These are phyloP conservation scores for Dactylellina cionopaga DNA, from an alignment of 2,329 filamentous ascomycete species.

Conservation along the genomic window DNA sequence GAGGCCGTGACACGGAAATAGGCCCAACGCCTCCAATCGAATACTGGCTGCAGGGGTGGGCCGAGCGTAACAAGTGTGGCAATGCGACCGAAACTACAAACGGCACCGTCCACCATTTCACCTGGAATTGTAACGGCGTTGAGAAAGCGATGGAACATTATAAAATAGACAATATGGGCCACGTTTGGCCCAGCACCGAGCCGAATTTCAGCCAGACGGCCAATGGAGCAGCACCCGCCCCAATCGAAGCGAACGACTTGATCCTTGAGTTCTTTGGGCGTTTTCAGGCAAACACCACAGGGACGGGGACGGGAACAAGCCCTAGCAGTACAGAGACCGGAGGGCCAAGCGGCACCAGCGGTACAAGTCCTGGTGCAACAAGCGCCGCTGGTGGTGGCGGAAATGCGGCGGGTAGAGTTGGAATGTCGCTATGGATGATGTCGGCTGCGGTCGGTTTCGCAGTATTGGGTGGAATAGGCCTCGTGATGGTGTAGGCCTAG, in stretches of 20 bases:
- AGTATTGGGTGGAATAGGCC: neutral
- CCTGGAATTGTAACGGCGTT: conserved; percentile 62
- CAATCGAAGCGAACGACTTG: conserved; percentile 63
- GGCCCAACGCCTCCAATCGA: conserved; percentile 19
- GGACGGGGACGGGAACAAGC: neutral
- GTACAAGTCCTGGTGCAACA: neutral
- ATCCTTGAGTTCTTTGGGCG: conserved; percentile 64
- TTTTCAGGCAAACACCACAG: conserved; percentile 51
- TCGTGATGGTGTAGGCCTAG: conserved; percentile 2
- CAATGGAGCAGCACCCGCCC: conserved; percentile 61
- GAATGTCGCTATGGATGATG: conserved; percentile 4
- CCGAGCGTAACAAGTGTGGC: conserved; percentile 61
- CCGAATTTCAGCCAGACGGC: conserved; percentile 63
- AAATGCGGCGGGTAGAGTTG: conserved; percentile 37
- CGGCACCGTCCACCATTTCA: conserved; percentile 62
- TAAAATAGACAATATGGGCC: conserved; percentile 63
- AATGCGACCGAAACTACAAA: conserved; percentile 59
- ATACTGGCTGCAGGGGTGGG: conserved; percentile 61
- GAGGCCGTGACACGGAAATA: conserved; percentile 61
- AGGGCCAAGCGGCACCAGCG: conserved; percentile 1
- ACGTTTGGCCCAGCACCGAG: conserved; percentile 64
- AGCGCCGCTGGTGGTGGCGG: conserved; percentile 24
- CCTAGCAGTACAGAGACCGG: conserved; percentile 11
- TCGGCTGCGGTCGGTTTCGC: neutral
- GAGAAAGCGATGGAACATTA: conserved; percentile 63